Conservation (phyloP, 2,329 filamentous ascomycete species). For the Blumeria graminis region DNA sequence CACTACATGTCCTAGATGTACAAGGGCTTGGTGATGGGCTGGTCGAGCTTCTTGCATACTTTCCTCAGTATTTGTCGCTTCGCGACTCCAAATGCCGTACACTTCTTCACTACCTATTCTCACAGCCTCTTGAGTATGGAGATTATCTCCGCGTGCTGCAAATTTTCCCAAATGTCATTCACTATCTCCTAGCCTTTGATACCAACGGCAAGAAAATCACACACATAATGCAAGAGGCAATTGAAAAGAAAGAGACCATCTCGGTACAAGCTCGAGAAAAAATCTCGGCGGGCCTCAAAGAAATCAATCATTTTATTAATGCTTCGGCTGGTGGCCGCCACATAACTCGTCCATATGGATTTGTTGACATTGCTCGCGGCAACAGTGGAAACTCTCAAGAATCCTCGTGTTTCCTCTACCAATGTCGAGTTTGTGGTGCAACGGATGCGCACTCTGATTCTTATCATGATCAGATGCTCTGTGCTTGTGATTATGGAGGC, state of each 20-base stretch:
- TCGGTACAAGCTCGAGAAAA: constrained; percentile 5
- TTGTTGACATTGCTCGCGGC: constrained; percentile 9
- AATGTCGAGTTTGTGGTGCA: constrained; percentile 7
- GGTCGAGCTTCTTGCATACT: constrained; percentile 7
- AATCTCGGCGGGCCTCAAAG: constrained; percentile 8
- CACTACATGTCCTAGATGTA: constrained; percentile 8
- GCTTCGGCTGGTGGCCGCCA: not conserved
- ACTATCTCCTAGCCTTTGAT: constrained; percentile 9
- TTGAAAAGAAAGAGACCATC: constrained; percentile 4
- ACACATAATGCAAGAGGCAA: constrained; percentile 8
- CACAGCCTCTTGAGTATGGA: constrained; percentile 6
- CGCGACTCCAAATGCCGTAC: constrained; percentile 9
- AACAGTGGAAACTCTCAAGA: constrained; percentile 4
- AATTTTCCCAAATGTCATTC: constrained; percentile 7
- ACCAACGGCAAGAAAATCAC: constrained; percentile 6
- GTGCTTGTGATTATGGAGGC: constrained; percentile 6
- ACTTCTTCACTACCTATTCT: constrained; percentile 9
- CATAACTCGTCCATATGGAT: constrained; percentile 5
- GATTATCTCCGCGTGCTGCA: constrained; percentile 7
- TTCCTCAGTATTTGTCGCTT: constrained; percentile 4
- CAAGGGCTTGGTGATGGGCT: constrained; percentile 7
- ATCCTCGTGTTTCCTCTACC: not conserved
- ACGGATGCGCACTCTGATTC: constrained; percentile 7
- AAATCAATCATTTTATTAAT: constrained; percentile 5
- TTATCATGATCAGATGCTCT: constrained; percentile 8